Percentiles rank a stretch among this genome's conserved stretches.
These are phyloP conservation scores for Sarocladium strictum DNA, from an alignment of 2,329 filamentous ascomycete species.

Conservation along the genomic window DNA sequence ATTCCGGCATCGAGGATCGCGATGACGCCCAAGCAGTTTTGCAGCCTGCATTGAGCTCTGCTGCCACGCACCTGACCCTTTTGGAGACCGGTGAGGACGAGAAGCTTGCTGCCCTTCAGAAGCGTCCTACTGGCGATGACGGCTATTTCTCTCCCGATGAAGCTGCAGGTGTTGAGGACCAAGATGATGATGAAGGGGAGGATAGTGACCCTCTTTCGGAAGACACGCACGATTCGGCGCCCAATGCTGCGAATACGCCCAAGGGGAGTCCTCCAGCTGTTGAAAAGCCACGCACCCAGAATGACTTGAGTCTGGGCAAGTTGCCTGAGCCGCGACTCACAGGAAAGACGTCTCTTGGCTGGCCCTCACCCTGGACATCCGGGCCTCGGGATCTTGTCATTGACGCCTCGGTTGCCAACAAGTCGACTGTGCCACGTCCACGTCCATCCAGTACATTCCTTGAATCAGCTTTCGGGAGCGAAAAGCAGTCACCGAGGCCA, in stretches of 20 bases:
- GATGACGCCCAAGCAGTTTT: constrained; percentile 55
- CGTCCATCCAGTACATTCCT: constrained; percentile 28
- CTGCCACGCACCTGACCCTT: constrained; percentile 49
- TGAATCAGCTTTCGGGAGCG: constrained; percentile 36
- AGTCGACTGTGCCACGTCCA: neutral
- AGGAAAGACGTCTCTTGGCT: neutral
- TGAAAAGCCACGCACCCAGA: neutral
- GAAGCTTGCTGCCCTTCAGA: constrained; percentile 50
- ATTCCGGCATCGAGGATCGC: constrained; percentile 32
- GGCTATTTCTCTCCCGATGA: neutral
- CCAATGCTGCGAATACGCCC: neutral
- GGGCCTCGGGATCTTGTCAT: constrained; percentile 15
- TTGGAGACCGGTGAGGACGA: constrained; percentile 50
- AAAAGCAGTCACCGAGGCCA: constrained; percentile 23
- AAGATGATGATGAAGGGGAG: constrained; percentile 15
- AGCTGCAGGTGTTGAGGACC: constrained; percentile 14
- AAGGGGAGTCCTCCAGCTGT: neutral
- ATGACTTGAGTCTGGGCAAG: neutral
- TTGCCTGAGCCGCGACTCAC: neutral
- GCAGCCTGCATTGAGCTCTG: constrained; percentile 51
- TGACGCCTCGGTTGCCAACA: constrained; percentile 14
- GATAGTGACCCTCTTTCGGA: constrained; percentile 13
- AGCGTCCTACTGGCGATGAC: constrained; percentile 21
- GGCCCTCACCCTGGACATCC: constrained; percentile 25
- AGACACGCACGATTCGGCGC: neutral